Percentiles rank a stretch among this genome's conserved stretches.
phyloP scores from a whole-genome alignment of 331 rosid species.

The Malus hybrid region DNA sequence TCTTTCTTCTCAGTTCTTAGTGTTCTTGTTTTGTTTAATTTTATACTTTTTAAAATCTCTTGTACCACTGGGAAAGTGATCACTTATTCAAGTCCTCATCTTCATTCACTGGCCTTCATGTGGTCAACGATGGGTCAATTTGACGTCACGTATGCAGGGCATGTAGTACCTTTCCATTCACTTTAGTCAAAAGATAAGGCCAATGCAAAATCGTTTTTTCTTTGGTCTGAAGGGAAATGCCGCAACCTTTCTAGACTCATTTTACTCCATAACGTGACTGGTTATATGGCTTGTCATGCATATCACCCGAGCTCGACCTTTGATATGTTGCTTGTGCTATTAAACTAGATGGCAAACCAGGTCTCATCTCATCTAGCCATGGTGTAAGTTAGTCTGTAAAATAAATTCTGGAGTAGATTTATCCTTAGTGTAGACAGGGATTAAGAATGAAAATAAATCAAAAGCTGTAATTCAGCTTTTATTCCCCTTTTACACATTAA shows the following conservation, averaged over 20 bases:
- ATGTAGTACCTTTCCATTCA: neutral
- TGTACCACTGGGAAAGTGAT: neutral
- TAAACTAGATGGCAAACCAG: neutral
- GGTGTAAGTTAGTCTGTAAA: neutral
- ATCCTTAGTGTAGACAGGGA: neutral
- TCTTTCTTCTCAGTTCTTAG: constrained; percentile 4
- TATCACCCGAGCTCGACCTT: neutral
- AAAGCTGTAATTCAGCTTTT: neutral
- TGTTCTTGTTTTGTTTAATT: neutral
- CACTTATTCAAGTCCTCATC: neutral
- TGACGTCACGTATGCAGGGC: neutral
- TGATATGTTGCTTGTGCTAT: neutral
- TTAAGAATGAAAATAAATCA: neutral
- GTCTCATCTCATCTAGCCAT: neutral
- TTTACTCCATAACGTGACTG: neutral
- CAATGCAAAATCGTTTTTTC: neutral
- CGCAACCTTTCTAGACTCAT: neutral
- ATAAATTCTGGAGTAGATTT: neutral
- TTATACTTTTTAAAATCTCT: neutral
- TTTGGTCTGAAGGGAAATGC: neutral
- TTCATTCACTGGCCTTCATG: neutral
- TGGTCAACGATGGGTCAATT: neutral
- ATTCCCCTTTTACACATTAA: neutral
- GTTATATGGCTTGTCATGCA: neutral
- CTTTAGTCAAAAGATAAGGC: neutral